Percentiles rank a stretch among this genome's conserved stretches.
These are phyloP conservation scores for Aspergillus udagawae DNA, from an alignment of 2,329 filamentous ascomycete genomes.

Conservation along the genomic window DNA sequence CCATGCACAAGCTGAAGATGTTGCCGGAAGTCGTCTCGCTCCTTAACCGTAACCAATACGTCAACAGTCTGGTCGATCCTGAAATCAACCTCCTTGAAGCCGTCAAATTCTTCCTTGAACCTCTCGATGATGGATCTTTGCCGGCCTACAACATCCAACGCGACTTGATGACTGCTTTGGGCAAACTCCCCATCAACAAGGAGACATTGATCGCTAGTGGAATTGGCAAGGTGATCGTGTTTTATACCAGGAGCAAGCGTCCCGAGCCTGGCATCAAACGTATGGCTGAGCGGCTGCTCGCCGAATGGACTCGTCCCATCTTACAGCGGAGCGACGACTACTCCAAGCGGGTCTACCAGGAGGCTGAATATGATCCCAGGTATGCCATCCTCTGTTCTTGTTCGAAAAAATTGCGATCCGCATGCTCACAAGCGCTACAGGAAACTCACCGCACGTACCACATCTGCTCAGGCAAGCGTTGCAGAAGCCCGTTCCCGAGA, in stretches of 20 bases:
- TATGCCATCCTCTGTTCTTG: constrained; percentile 21
- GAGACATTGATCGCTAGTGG: constrained; percentile 85
- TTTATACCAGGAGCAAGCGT: constrained; percentile 93
- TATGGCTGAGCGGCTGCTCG: constrained; percentile 85
- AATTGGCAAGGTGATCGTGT: constrained; percentile 92
- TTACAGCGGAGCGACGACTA: constrained; percentile 92
- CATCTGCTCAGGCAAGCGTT: constrained; percentile 37
- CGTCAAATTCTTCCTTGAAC: constrained; percentile 95
- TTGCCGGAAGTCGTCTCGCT: constrained; percentile 85
- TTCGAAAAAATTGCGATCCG: constrained; percentile 1
- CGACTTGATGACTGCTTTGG: constrained; percentile 79
- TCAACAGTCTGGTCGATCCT: constrained; percentile 83
- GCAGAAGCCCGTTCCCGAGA: constrained; percentile 50
- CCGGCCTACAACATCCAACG: constrained; percentile 97
- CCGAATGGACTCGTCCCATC: constrained; percentile 93
- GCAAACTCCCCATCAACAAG: constrained; percentile 81
- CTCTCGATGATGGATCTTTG: constrained; percentile 85
- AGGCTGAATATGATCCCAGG: constrained; percentile 58
- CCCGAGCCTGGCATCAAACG: constrained; percentile 86
- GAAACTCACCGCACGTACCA: constrained; percentile 33
- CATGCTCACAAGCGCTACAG: constrained; percentile 17
- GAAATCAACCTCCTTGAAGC: constrained; percentile 94
- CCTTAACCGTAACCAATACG: constrained; percentile 77
- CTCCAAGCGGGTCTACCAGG: constrained; percentile 68
- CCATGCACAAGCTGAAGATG: constrained; percentile 88